phyloP scores from a whole-genome alignment of 306 rosid species.

The Sophora flavescens region DNA sequence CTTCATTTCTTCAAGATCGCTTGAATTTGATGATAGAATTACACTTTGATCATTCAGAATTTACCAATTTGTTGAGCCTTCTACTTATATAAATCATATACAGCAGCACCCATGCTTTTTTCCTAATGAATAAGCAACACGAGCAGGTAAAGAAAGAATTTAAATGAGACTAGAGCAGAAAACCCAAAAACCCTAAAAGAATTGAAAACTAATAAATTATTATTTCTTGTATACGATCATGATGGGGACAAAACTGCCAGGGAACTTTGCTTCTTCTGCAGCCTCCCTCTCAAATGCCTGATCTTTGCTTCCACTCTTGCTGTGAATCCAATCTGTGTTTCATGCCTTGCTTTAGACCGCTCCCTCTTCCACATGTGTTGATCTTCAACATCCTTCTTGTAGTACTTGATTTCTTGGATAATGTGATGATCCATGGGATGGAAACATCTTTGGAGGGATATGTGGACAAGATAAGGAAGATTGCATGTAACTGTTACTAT shows the following conservation, averaged over 20 bases:
- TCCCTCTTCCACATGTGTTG: conserved; percentile 91
- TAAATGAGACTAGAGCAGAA: conserved; percentile 48
- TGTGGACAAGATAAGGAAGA: conserved; percentile 87
- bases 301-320: conserved; percentile 96
- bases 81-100: conserved; percentile 60
- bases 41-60: conserved; percentile 33
- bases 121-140: conserved; percentile 43
- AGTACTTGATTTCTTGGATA: conserved; percentile 87
- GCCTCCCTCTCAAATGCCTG: conserved; percentile 70
- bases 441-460: conserved; percentile 86
- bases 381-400: conserved; percentile 81
- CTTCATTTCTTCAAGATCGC: conserved; percentile 30
- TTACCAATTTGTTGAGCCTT: conserved; percentile 45
- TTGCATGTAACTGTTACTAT: conserved; percentile 77
- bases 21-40: conserved; percentile 40
- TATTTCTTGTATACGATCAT: conserved; percentile 36
- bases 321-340: conserved; percentile 90
- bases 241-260: conserved; percentile 44
- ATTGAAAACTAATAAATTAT: conserved; percentile 44
- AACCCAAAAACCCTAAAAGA: conserved; percentile 45
- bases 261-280: conserved; percentile 74
- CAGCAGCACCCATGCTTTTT: conserved; percentile 55
- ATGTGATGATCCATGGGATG: conserved; percentile 95
- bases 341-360: conserved; percentile 86
- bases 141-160: conserved; percentile 45